Evolutionary conservation across 768 basidiomycete genomes (phyloP).

Genomic region (Suillus spraguei): DNA sequence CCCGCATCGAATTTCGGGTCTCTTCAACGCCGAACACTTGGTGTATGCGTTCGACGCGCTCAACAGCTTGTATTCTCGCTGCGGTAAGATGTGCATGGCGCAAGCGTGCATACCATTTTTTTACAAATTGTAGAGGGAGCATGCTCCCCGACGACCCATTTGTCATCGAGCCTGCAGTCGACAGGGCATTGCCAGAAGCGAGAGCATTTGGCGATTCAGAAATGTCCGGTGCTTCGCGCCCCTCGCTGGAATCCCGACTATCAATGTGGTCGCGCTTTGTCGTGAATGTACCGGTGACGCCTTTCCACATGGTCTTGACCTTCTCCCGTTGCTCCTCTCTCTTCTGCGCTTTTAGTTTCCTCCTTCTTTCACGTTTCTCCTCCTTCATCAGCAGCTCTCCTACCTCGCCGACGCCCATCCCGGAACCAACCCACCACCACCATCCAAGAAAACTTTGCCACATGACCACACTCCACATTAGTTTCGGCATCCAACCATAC

Average conservation of each 20-base stretch:
- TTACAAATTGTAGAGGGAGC: constrained; percentile 36
- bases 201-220: constrained; percentile 17
- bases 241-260: neutral
- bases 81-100: constrained; percentile 74
- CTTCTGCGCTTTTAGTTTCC: constrained; percentile 47
- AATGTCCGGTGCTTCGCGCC: neutral
- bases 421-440: constrained; percentile 99
- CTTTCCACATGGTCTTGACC: constrained; percentile 59
- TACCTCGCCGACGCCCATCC: constrained; percentile 75
- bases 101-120: constrained; percentile 59
- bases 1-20: constrained; percentile 21
- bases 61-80: constrained; percentile 68
- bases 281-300: constrained; percentile 55
- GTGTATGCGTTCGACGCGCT: constrained; percentile 67
- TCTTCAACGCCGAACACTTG: constrained; percentile 52
- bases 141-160: neutral
- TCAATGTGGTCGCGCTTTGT: constrained; percentile 3
- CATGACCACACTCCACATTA: constrained; percentile 89
- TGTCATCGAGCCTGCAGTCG: neutral
- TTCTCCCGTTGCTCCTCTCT: constrained; percentile 52
- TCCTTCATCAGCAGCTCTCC: constrained; percentile 59
- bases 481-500: constrained; percentile 87
- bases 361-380: constrained; percentile 56
- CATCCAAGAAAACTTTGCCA: constrained; percentile 98
- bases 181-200: constrained; percentile 6